Evolutionary conservation across 2,329 filamentous ascomycete genomes (phyloP).

Genomic region (Monilinia vaccinii-corymbosi): DNA sequence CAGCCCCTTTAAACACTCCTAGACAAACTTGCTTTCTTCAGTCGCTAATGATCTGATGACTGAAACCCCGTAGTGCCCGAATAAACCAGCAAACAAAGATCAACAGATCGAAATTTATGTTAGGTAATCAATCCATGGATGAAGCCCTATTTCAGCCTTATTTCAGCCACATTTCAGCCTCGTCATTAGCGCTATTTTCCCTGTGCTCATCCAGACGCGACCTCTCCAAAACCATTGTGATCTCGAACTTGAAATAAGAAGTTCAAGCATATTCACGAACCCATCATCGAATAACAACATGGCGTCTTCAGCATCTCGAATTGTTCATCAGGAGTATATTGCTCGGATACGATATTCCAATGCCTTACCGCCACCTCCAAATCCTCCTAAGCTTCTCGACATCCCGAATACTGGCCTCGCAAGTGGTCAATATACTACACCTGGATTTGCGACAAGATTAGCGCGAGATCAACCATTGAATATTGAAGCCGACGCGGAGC

Average conservation of each 20-base stretch:
- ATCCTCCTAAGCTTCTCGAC: slow-evolving; percentile 91
- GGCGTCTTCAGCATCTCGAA: slow-evolving; percentile 28
- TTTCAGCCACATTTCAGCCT: slow-evolving; percentile 10
- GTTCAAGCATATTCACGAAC: neutral
- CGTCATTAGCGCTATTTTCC: slow-evolving; percentile 7
- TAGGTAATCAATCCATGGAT: neutral
- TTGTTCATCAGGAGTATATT: slow-evolving; percentile 90
- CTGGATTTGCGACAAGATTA: slow-evolving; percentile 80
- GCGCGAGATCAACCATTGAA: slow-evolving; percentile 89
- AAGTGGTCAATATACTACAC: slow-evolving; percentile 80
- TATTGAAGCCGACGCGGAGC: slow-evolving; percentile 93
- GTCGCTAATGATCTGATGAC: too few species aligned
- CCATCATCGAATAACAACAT: slow-evolving; percentile 14
- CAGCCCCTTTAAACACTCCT: neutral
- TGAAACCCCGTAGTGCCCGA: too few species aligned
- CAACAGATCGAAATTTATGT: too few species aligned
- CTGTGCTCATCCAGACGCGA: slow-evolving; percentile 8
- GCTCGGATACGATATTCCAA: slow-evolving; percentile 93
- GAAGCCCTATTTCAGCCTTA: neutral
- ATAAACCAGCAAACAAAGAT: too few species aligned
- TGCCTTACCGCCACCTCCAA: slow-evolving; percentile 85
- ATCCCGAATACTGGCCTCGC: slow-evolving; percentile 89
- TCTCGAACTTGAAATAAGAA: neutral
- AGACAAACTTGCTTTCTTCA: too few species aligned
- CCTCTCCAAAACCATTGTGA: slow-evolving; percentile 4